phyloP scores from a whole-genome alignment of 129 eudicot species.

The Silybum marianum region DNA sequence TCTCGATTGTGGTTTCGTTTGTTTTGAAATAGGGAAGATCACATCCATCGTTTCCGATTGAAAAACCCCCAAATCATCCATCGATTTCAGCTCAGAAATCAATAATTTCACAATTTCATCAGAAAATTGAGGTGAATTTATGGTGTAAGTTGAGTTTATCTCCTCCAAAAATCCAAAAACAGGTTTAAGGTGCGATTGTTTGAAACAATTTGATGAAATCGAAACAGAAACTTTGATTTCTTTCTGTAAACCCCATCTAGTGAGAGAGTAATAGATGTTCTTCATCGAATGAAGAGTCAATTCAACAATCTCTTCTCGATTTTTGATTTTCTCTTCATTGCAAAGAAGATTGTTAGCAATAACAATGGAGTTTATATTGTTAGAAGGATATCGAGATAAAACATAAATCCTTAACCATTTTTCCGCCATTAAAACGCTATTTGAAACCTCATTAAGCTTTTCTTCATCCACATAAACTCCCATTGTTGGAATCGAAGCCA shows the following conservation, averaged over 20 bases:
- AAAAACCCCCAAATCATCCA: constrained; percentile 48
- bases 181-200: constrained; percentile 39
- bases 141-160: constrained; percentile 55
- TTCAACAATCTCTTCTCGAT: constrained; percentile 14
- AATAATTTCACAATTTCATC: constrained; percentile 30
- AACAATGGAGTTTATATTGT: constrained; percentile 52
- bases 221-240: constrained; percentile 72
- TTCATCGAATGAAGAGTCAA: constrained; percentile 45
- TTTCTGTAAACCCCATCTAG: constrained; percentile 81
- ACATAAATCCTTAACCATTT: constrained; percentile 70
- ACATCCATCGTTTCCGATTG: constrained; percentile 29
- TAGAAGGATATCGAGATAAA: constrained; percentile 57
- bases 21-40: constrained; percentile 21
- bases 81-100: constrained; percentile 42
- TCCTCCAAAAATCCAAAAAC: constrained; percentile 49
- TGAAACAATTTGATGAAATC: constrained; percentile 53
- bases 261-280: constrained; percentile 69
- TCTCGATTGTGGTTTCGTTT: constrained; percentile 42
- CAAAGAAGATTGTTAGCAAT: constrained; percentile 59
- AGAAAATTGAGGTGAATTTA: constrained; percentile 40
- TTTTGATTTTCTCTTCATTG: neutral
- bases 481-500: constrained; percentile 23
- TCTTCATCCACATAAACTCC: constrained; percentile 51
- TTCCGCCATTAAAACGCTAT: constrained; percentile 67
- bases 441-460: constrained; percentile 57